Evolutionary conservation across 495 filamentous ascomycete genomes (phyloP).

Genomic region (Lophium mytilinum): DNA sequence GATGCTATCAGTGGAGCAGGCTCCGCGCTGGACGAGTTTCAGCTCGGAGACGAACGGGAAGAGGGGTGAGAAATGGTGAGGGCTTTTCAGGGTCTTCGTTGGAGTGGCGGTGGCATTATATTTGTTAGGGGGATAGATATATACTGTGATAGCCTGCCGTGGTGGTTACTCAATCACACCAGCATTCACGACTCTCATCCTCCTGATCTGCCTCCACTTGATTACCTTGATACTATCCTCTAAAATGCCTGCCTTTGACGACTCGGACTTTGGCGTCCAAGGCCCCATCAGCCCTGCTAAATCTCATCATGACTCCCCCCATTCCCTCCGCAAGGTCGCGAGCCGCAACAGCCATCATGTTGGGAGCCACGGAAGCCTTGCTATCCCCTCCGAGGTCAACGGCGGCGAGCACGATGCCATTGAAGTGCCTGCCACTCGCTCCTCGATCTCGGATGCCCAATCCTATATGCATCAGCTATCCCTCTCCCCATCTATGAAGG

Average conservation of each 20-base stretch:
- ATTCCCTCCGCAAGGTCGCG: constrained; percentile 19
- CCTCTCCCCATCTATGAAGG: constrained; percentile 55
- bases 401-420: constrained; percentile 41
- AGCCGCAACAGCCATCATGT: constrained; percentile 3
- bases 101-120: no score
- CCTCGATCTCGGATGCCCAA: constrained; percentile 59
- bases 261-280: constrained; percentile 45
- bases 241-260: constrained; percentile 59
- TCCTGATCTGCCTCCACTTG: no score
- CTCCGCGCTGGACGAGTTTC: neutral
- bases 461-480: constrained; percentile 69
- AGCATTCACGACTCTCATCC: neutral
- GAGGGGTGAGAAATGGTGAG: neutral
- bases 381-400: constrained; percentile 40
- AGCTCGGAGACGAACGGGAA: constrained; percentile 4
- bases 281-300: constrained; percentile 28
- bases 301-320: constrained; percentile 27
- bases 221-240: neutral
- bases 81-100: no score
- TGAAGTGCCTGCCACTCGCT: constrained; percentile 64
- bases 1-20: constrained; percentile 9
- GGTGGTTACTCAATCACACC: neutral
- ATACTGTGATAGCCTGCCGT: no score
- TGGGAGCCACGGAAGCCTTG: constrained; percentile 31
- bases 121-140: neutral